phyloP scores from a whole-genome alignment of 805 yeast genomes.

The Hanseniaspora lachancei region DNA sequence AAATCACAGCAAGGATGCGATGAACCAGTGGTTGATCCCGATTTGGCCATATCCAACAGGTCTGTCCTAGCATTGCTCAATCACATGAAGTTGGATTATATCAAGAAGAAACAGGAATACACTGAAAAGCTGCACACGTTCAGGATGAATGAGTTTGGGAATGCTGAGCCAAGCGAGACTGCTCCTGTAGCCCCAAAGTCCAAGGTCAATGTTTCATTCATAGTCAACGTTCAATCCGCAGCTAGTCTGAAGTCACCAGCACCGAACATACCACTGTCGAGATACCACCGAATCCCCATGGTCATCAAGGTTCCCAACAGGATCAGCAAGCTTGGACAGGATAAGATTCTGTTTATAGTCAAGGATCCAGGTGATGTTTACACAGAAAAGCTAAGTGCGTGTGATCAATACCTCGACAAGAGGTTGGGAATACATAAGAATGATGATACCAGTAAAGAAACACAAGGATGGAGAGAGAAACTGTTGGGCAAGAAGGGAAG shows the following conservation, averaged over 20 bases:
- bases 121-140: neutral
- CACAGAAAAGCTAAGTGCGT: constrained; percentile 31
- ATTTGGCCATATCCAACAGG: neutral
- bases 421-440: neutral
- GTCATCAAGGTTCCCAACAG: constrained; percentile 45
- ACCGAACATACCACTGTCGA: constrained; percentile 4
- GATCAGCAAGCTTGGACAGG: constrained; percentile 35
- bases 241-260: constrained; percentile 12
- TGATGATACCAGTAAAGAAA: neutral
- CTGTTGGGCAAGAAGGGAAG: constrained; percentile 14
- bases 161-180: neutral
- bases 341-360: constrained; percentile 48
- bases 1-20: neutral
- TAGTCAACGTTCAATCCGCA: constrained; percentile 10
- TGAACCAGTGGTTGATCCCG: neutral
- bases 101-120: constrained; percentile 1
- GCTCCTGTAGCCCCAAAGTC: constrained; percentile 1
- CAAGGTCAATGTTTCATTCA: constrained; percentile 4
- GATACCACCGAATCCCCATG: constrained; percentile 36
- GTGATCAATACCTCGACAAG: constrained; percentile 4
- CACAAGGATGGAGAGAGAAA: constrained; percentile 8
- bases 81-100: constrained; percentile 5
- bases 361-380: constrained; percentile 59
- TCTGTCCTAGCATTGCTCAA: constrained; percentile 5
- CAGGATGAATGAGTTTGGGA: neutral